phyloP scores from a whole-genome alignment of 805 yeast genomes.

The Candida coquimbonensis region DNA sequence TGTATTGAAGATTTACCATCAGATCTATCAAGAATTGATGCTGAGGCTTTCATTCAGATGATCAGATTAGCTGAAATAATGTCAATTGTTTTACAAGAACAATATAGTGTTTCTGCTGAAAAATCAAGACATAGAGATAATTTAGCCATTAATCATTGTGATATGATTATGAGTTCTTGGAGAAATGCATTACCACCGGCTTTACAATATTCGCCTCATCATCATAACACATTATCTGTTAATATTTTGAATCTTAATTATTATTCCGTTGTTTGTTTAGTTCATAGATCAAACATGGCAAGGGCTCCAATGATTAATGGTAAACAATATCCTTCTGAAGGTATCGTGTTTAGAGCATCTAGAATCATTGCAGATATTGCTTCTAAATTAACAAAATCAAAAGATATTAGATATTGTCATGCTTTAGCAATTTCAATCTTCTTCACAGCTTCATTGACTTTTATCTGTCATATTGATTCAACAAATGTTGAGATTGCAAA shows the following conservation, averaged over 20 bases:
- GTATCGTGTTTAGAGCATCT: constrained; percentile 77
- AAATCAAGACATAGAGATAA: constrained; percentile 40
- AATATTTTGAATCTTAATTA: constrained; percentile 61
- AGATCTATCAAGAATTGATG: constrained; percentile 42
- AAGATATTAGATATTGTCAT: constrained; percentile 46
- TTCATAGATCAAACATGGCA: constrained; percentile 63
- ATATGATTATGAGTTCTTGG: constrained; percentile 73
- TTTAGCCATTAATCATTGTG: constrained; percentile 47
- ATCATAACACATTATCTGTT: constrained; percentile 39
- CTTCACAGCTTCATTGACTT: constrained; percentile 61
- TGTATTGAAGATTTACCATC: constrained; percentile 58
- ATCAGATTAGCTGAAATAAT: constrained; percentile 65
- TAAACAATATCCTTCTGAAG: constrained; percentile 29
- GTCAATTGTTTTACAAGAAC: constrained; percentile 62
- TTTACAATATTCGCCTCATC: constrained; percentile 54
- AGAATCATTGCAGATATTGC: constrained; percentile 63
- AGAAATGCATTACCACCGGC: constrained; percentile 58
- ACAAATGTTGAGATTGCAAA: constrained; percentile 27
- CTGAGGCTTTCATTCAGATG: constrained; percentile 52
- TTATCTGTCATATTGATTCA: constrained; percentile 58
- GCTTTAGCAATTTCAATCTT: constrained; percentile 51
- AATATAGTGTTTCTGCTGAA: constrained; percentile 64
- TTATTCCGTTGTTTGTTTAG: constrained; percentile 62
- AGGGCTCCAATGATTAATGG: constrained; percentile 27
- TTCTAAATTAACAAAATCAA: constrained; percentile 44